phyloP scores from a whole-genome alignment of 2,329 filamentous ascomycete genomes.

The Colletotrichum sp. region DNA sequence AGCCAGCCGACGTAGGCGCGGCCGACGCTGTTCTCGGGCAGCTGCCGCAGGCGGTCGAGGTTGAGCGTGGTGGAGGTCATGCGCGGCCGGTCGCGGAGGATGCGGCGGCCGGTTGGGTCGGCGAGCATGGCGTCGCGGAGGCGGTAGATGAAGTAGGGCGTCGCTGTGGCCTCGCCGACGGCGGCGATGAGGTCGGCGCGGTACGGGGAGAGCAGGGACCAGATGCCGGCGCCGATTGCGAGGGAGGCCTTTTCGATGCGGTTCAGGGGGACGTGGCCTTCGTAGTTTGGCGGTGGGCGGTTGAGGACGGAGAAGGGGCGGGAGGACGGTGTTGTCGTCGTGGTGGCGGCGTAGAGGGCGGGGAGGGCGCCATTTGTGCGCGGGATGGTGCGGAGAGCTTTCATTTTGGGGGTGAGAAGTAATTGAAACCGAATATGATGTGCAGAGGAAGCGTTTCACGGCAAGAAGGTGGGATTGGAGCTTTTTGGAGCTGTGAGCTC shows the following conservation, averaged over 20 bases:
- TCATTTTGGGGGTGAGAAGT: background rate
- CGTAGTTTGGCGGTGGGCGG: slow-evolving; percentile 86
- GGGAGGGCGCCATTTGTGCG: background rate
- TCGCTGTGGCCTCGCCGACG: slow-evolving; percentile 92
- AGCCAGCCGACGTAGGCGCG: slow-evolving; percentile 87
- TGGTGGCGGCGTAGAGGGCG: slow-evolving; percentile 20
- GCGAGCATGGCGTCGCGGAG: slow-evolving; percentile 92
- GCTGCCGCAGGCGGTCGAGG: slow-evolving; percentile 71
- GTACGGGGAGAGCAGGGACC: slow-evolving; percentile 75
- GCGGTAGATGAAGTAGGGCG: slow-evolving; percentile 92
- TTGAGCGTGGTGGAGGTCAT: slow-evolving; percentile 78
- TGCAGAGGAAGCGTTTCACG: background rate
- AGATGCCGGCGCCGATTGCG: slow-evolving; percentile 66
- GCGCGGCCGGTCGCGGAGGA: slow-evolving; percentile 87
- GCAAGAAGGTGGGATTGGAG: background rate
- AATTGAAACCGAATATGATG: fast-evolving
- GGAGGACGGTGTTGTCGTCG: background rate
- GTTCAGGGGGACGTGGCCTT: slow-evolving; percentile 90
- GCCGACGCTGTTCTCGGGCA: slow-evolving; percentile 79
- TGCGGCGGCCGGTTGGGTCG: slow-evolving; percentile 82
- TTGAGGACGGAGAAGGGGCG: slow-evolving; percentile 78
- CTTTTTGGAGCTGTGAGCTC: background rate
- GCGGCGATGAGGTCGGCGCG: slow-evolving; percentile 92
- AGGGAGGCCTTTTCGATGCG: slow-evolving; percentile 76
- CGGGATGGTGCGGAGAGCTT: background rate